These are phyloP conservation scores for Baorangia bicolor DNA, from an alignment of 768 basidiomycete species.

Conservation along the genomic window DNA sequence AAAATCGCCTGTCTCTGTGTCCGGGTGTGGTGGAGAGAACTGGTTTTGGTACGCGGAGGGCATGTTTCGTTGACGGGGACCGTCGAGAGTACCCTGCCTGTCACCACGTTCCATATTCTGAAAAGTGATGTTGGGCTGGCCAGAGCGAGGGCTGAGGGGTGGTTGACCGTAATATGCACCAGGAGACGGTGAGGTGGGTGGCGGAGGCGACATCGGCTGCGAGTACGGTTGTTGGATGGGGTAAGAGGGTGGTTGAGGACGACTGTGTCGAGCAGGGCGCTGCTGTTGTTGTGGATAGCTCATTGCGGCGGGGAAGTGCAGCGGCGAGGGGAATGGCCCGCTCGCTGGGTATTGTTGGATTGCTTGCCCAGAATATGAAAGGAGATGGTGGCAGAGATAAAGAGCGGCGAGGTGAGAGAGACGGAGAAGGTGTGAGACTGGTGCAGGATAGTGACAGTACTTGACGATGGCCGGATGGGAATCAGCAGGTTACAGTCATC, in stretches of 20 bases:
- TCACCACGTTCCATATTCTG: slow-evolving; percentile 69
- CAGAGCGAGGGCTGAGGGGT: slow-evolving; percentile 18
- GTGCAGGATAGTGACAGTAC: background rate
- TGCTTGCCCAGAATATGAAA: background rate
- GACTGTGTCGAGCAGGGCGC: slow-evolving; percentile 29
- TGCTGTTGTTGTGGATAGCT: slow-evolving; percentile 45
- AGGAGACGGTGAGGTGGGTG: slow-evolving; percentile 15
- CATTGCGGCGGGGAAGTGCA: slow-evolving; percentile 11
- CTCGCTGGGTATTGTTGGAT: background rate
- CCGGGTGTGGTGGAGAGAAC: slow-evolving; percentile 40
- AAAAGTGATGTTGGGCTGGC: slow-evolving; percentile 59
- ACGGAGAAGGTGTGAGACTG: slow-evolving; percentile 13
- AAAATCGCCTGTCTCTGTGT: slow-evolving; percentile 33
- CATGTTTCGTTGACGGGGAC: slow-evolving; percentile 47
- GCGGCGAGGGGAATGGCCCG: slow-evolving; percentile 1
- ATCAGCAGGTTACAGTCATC: slow-evolving; percentile 22
- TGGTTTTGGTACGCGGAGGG: slow-evolving; percentile 45
- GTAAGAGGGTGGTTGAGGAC: slow-evolving; percentile 41
- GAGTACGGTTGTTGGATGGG: slow-evolving; percentile 26
- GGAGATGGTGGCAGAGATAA: slow-evolving; percentile 4
- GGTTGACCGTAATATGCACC: slow-evolving; percentile 19
- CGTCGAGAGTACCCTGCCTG: slow-evolving; percentile 56
- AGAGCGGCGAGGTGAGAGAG: slow-evolving; percentile 18
- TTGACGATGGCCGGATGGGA: background rate
- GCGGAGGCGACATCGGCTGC: slow-evolving; percentile 21